phyloP scores from a whole-genome alignment of 2,329 filamentous ascomycete genomes.

The Bipolaris oryzae region DNA sequence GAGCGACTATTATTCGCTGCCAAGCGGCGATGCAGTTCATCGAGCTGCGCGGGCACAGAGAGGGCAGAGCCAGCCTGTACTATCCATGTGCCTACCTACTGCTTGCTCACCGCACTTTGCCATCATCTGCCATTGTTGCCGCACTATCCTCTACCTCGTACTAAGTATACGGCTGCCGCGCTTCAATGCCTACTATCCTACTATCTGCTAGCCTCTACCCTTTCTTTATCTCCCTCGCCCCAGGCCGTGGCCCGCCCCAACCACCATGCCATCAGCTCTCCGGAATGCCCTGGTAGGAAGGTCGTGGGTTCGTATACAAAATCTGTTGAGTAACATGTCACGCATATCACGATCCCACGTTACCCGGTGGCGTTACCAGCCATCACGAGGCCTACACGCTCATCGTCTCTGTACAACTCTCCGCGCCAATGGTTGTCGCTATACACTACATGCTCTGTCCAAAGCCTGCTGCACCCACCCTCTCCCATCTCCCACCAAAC shows the following conservation, averaged over 20 bases:
- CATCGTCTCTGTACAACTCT: conserved; percentile 11
- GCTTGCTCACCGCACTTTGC: conserved; percentile 28
- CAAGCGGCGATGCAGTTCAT: conserved; percentile 18
- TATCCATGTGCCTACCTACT: conserved; percentile 8
- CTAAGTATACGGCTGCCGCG: conserved; percentile 11
- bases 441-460: conserved; percentile 25
- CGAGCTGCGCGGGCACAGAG: too few species aligned
- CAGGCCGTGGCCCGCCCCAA: too few species aligned
- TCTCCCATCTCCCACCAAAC: conserved; percentile 26
- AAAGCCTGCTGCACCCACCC: conserved; percentile 16
- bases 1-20: conserved; percentile 15
- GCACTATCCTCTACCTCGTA: neutral
- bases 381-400: conserved; percentile 19
- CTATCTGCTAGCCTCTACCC: too few species aligned
- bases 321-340: conserved; percentile 20
- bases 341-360: conserved; percentile 15
- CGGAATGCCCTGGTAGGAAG: neutral
- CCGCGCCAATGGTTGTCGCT: conserved; percentile 19
- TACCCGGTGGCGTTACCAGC: conserved; percentile 23
- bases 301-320: conserved; percentile 1
- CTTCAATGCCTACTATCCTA: neutral
- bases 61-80: conserved; percentile 1
- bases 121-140: neutral
- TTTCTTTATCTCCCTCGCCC: too few species aligned
- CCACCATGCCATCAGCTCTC: too few species aligned